A percentile compares a stretch with the other conserved stretches of the same genome.
phyloP scores from a whole-genome alignment of 352 stramenopile species.

The Phytophthora crassamura region DNA sequence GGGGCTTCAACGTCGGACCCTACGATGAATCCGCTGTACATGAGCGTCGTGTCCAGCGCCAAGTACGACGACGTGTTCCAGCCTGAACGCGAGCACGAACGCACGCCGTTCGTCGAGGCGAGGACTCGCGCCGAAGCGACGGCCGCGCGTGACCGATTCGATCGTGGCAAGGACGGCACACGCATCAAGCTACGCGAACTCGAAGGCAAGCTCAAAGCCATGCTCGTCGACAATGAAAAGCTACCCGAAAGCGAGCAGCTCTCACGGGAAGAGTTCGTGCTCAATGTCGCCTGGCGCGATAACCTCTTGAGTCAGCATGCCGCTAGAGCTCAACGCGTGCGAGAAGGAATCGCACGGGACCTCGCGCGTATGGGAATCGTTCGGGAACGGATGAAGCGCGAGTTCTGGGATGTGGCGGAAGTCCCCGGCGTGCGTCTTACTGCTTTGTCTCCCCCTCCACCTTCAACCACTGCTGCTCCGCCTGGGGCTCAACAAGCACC shows the following conservation, averaged over 20 bases:
- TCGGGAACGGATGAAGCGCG: slow-evolving; percentile 85
- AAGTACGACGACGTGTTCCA: slow-evolving; percentile 78
- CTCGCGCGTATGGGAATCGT: slow-evolving; percentile 82
- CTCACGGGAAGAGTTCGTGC: slow-evolving; percentile 87
- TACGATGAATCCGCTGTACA: slow-evolving; percentile 62
- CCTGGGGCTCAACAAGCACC: neutral
- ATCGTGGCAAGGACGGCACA: slow-evolving; percentile 73
- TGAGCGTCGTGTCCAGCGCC: slow-evolving; percentile 66
- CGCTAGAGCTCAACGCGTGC: slow-evolving; percentile 61
- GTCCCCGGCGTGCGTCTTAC: slow-evolving; percentile 69
- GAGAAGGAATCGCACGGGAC: slow-evolving; percentile 71
- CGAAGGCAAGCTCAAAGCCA: slow-evolving; percentile 63
- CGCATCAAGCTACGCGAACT: slow-evolving; percentile 69
- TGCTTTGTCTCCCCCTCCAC: slow-evolving; percentile 46
- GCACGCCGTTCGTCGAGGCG: slow-evolving; percentile 51
- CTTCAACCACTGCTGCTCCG: neutral
- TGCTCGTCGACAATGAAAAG: slow-evolving; percentile 77
- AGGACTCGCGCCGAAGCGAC: slow-evolving; percentile 43
- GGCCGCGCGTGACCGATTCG: slow-evolving; percentile 60
- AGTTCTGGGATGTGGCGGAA: slow-evolving; percentile 91
- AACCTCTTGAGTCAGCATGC: slow-evolving; percentile 58
- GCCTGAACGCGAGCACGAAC: slow-evolving; percentile 46
- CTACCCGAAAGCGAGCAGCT: slow-evolving; percentile 77
- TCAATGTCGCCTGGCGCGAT: slow-evolving; percentile 85
- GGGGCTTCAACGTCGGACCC: slow-evolving; percentile 7